Evolutionary conservation across 768 basidiomycete species (phyloP).

Genomic region (Terana coerulea): DNA sequence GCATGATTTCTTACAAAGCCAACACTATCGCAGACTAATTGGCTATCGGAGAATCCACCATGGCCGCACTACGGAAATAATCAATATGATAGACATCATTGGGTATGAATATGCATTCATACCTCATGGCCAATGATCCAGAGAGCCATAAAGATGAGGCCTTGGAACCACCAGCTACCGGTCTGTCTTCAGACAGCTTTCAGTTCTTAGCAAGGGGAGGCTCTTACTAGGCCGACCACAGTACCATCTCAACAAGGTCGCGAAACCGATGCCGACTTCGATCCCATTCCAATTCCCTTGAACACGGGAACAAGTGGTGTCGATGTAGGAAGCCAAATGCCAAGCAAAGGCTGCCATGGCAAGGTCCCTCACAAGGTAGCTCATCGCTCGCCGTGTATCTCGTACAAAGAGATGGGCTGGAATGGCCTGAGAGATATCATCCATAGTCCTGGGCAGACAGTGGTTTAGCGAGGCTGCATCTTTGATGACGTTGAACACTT

Average conservation of each 20-base stretch:
- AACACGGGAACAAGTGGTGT: neutral
- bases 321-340: neutral
- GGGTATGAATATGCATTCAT: neutral
- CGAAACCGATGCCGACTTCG: neutral
- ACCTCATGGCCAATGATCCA: slow-evolving; percentile 25
- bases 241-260: neutral
- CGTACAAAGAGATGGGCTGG: slow-evolving; percentile 4
- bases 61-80: slow-evolving; percentile 17
- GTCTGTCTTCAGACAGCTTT: too few species aligned
- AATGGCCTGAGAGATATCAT: slow-evolving; percentile 6
- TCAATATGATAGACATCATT: too few species aligned
- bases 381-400: neutral
- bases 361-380: slow-evolving; percentile 1
- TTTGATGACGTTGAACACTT: too few species aligned
- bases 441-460: neutral
- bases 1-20: slow-evolving; percentile 11
- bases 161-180: slow-evolving; percentile 23
- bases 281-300: neutral
- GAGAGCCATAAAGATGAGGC: slow-evolving; percentile 20
- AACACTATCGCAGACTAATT: slow-evolving; percentile 16
- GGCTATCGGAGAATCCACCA: slow-evolving; percentile 17
- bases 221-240: slow-evolving; percentile 2
- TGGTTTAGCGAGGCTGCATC: neutral
- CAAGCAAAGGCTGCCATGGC: neutral
- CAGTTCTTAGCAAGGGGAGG: neutral